Evolutionary conservation across 2,329 filamentous ascomycete species (phyloP).

Genomic region (Alternaria triticina): DNA sequence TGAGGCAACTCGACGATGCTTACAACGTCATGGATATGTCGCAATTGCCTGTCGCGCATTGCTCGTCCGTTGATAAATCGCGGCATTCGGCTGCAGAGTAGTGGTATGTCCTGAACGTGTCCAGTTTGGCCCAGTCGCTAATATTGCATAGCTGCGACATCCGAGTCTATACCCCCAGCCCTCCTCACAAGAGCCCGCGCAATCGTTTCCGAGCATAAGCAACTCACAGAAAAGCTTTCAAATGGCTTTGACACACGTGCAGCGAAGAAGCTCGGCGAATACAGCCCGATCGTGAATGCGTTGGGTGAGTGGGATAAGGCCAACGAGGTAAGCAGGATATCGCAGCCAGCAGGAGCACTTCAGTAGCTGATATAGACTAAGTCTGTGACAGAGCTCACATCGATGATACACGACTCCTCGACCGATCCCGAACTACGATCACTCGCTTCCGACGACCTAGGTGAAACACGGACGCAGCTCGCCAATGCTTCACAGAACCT

Average conservation of each 20-base stretch:
- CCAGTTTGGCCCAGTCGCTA: conserved; percentile 2
- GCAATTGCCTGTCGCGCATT: conserved; percentile 53
- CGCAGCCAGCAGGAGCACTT: background rate
- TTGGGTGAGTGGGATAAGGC: conserved; percentile 65
- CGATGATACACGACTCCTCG: conserved; percentile 72
- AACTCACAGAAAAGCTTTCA: conserved; percentile 59
- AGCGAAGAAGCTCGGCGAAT: conserved; percentile 65
- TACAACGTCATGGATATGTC: conserved; percentile 54
- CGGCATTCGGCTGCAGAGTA: conserved; percentile 38
- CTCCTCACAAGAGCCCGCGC: conserved; percentile 63
- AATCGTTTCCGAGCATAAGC: conserved; percentile 62
- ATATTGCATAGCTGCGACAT: conserved; percentile 24
- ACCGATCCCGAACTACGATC: conserved; percentile 66
- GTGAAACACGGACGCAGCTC: conserved; percentile 68
- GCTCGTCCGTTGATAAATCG: conserved; percentile 40
- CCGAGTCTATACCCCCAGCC: conserved; percentile 57
- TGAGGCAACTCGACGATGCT: conserved; percentile 37
- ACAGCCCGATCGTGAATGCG: conserved; percentile 59
- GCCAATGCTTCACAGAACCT: conserved; percentile 69
- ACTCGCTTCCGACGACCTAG: conserved; percentile 72
- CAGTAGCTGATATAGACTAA: conserved; percentile 40
- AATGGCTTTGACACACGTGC: conserved; percentile 62
- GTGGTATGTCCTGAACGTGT: conserved; percentile 17
- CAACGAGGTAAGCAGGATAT: conserved; percentile 55
- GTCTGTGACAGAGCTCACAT: conserved; percentile 71